Evolutionary conservation across 2,329 filamentous ascomycete species (phyloP).

Genomic region (Aschersonia sp.): DNA sequence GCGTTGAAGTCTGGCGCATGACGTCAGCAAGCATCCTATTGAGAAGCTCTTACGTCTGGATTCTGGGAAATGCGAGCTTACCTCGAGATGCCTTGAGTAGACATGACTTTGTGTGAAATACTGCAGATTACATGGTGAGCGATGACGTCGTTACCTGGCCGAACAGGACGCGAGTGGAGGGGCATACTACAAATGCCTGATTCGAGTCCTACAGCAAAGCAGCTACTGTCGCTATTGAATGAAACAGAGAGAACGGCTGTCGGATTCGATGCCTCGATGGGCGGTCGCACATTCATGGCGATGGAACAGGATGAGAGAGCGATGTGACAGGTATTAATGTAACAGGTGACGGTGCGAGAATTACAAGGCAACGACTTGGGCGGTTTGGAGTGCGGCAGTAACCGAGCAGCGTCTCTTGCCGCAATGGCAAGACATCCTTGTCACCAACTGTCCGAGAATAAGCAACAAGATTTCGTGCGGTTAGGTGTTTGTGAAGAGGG

Average conservation of each 20-base stretch:
- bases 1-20: slow-evolving; percentile 54
- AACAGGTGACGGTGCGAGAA: not conserved
- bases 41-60: not conserved
- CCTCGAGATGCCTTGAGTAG: slow-evolving; percentile 44
- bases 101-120: slow-evolving; percentile 60
- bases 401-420: not conserved
- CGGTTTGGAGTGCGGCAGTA: not conserved
- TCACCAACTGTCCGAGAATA: not conserved
- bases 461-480: not conserved
- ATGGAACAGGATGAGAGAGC: not conserved
- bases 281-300: slow-evolving; percentile 75
- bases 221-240: slow-evolving; percentile 75
- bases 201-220: slow-evolving; percentile 77
- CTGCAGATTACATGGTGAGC: slow-evolving; percentile 21
- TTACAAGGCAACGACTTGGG: not conserved
- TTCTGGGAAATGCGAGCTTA: slow-evolving; percentile 7
- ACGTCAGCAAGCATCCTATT: not conserved
- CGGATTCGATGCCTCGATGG: slow-evolving; percentile 63
- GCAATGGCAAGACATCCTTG: slow-evolving; percentile 1
- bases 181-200: slow-evolving; percentile 68
- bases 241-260: slow-evolving; percentile 67
- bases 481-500: not conserved
- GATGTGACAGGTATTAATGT: slow-evolving; percentile 8
- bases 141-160: not conserved
- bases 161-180: not conserved